Percentiles rank a stretch among this genome's conserved stretches.
These are phyloP conservation scores for Chaetothyriales sp. DNA, from an alignment of 2,329 filamentous ascomycete genomes.

Conservation along the genomic window DNA sequence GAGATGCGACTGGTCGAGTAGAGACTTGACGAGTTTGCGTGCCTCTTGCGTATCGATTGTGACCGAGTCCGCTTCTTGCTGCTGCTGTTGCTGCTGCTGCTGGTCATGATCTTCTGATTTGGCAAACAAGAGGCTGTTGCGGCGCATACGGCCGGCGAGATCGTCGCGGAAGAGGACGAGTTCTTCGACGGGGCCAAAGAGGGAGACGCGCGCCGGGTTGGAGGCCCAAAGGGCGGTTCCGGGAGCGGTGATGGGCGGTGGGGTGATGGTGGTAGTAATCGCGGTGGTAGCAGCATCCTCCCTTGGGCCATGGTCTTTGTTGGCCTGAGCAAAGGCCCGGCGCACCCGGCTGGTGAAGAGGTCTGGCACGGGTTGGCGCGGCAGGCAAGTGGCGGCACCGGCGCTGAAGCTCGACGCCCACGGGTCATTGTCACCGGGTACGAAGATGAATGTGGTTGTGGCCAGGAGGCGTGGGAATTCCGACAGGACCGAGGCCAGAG, in stretches of 20 bases:
- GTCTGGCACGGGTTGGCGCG: conserved; percentile 51
- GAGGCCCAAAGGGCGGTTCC: conserved; percentile 76
- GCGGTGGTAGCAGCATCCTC: too few relatives aligned
- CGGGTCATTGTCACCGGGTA: conserved; percentile 94
- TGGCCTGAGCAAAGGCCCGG: conserved; percentile 63
- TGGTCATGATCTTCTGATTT: conserved; percentile 22
- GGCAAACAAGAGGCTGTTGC: conserved; percentile 59
- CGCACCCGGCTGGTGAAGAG: conserved; percentile 80
- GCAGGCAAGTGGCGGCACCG: conserved; percentile 33
- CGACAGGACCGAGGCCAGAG: conserved; percentile 62
- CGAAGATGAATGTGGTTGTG: conserved; percentile 72
- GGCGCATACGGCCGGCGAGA: conserved; percentile 60
- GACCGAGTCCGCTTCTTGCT: conserved; percentile 25
- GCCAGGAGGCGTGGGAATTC: conserved; percentile 73
- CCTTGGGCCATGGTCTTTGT: conserved; percentile 46
- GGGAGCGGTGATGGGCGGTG: conserved; percentile 36
- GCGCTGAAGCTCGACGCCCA: conserved; percentile 69
- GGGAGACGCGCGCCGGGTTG: conserved; percentile 65
- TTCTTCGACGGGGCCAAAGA: conserved; percentile 82
- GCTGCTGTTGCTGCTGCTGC: conserved; percentile 17
- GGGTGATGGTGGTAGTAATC: conserved; percentile 30
- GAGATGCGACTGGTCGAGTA: conserved; percentile 80
- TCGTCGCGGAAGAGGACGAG: conserved; percentile 80
- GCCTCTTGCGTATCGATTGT: conserved; percentile 36
- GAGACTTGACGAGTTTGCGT: conserved; percentile 70